A percentile compares a stretch with the other conserved stretches of the same genome.
phyloP scores from a whole-genome alignment of 2,329 filamentous ascomycete genomes.

The Monilinia vaccinii-corymbosi region DNA sequence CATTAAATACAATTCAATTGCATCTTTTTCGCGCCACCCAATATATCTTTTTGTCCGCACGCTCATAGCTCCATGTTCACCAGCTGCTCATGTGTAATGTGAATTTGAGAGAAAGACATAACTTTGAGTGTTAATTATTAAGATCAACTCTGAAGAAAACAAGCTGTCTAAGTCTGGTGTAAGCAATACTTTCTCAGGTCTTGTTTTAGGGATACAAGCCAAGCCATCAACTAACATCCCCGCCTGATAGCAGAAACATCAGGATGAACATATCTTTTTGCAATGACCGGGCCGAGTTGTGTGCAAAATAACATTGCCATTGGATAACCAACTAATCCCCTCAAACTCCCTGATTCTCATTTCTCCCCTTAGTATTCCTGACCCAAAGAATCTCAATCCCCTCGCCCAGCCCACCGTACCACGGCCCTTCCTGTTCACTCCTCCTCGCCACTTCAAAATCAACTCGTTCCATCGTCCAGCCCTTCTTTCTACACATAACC shows the following conservation, averaged over 20 bases:
- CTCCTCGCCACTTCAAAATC: constrained; percentile 34
- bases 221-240: not conserved
- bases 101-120: not conserved
- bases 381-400: constrained; percentile 6
- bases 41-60: not conserved
- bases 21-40: not conserved
- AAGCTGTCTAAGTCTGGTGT: not conserved
- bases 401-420: constrained; percentile 38
- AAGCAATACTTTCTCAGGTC: not conserved
- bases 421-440: constrained; percentile 48
- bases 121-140: not conserved
- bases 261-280: not conserved
- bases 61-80: not conserved
- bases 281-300: not conserved
- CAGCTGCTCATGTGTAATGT: not conserved
- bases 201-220: not conserved
- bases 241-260: too few relatives aligned
- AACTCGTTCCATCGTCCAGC: constrained; percentile 36
- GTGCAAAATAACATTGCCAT: not conserved
- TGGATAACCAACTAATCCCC: not conserved
- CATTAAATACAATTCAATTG: not conserved
- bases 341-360: too few relatives aligned
- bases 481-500: constrained; percentile 38
- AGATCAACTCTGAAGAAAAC: not conserved
- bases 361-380: not conserved